Base-by-base conservation (phyloP, 2,329 filamentous ascomycete species). In the Verticillium isaacii region DNA sequence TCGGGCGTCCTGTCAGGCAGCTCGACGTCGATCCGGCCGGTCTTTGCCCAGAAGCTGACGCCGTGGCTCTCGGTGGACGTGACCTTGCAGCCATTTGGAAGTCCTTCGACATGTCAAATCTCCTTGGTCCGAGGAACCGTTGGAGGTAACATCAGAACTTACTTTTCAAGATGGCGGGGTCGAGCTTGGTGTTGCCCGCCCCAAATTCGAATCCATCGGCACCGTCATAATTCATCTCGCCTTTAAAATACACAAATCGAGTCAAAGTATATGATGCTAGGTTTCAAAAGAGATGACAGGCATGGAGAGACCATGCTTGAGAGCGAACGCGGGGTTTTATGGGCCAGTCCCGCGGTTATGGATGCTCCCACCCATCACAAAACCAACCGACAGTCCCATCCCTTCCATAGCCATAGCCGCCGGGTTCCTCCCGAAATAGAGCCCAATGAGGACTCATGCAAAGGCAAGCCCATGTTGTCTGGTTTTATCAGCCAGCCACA, bases 41-140 rank as follows among this genome's bases (percentile, higher is more conserved):
- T 73, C 5, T 68, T 68, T 2, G 74, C 72, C 74, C 74, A 78
- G 62, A 73, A 75, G 65, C 73, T 76, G 7, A 68, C 67, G 23
- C 73, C 72, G 64, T 76, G 72, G 29, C 50, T 61, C 54, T 70
- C 62, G n/a, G 69, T 72, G 36, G 69, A 71, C 32, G 68, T 34
- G 19, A 76, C 67, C 56, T 57, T 66, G 59, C 73, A 73, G n/a
- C 66, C 70, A 55, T 65, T n/a, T 12, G 73, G 74, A 25, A 76
- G 66, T 62, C 68, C 73, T 74, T 65, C 32, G 25, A 64, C 60
- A 58, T 41, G 50, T 63, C 56, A 62, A 56, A 34, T 63, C 60
- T 29, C 41, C 32, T 39, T 50, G 17, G 4, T n/a, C 15, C 6
- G 41, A 23, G 11, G 19, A 3, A 12, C 6, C 19, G 11, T 19